A percentile compares a stretch with the other conserved stretches of the same genome.
phyloP scores from a whole-genome alignment of 1,139 yeast species.

The Geotrichum bryndzae region DNA sequence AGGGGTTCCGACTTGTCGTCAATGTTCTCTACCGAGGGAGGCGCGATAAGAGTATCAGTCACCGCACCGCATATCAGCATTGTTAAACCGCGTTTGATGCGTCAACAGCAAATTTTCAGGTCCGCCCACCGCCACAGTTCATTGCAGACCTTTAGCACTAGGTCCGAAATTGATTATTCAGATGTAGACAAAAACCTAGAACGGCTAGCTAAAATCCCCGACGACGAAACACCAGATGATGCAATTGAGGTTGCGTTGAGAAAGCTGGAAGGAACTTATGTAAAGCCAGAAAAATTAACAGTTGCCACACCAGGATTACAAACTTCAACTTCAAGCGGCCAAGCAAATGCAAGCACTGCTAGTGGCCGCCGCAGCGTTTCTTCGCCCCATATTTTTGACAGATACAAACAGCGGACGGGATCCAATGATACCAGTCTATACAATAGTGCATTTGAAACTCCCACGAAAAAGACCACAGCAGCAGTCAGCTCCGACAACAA shows the following conservation, averaged over 20 bases:
- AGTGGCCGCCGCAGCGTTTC: background rate
- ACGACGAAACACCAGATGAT: constrained; percentile 58
- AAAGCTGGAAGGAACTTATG: constrained; percentile 65
- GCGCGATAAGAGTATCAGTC: background rate
- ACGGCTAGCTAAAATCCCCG: constrained; percentile 63
- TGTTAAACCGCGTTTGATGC: background rate
- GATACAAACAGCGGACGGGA: background rate
- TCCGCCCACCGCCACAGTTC: background rate
- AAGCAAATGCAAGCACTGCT: background rate
- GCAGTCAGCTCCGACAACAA: background rate
- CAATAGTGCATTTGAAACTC: constrained; percentile 14
- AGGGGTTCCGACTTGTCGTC: background rate
- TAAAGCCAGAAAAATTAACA: constrained; percentile 15
- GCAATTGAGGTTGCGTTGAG: constrained; percentile 72
- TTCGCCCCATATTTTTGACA: background rate
- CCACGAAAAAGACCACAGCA: constrained; percentile 4
- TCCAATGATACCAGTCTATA: constrained; percentile 8
- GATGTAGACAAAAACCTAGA: constrained; percentile 27
- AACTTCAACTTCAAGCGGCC: background rate
- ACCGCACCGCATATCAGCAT: constrained; percentile 3
- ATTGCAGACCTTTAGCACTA: background rate
- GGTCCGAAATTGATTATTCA: constrained; percentile 6
- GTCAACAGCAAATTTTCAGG: background rate
- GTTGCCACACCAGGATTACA: background rate
- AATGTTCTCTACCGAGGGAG: background rate